Base-by-base conservation (phyloP, 2,329 filamentous ascomycete species). In the Colletotrichum sp. region DNA sequence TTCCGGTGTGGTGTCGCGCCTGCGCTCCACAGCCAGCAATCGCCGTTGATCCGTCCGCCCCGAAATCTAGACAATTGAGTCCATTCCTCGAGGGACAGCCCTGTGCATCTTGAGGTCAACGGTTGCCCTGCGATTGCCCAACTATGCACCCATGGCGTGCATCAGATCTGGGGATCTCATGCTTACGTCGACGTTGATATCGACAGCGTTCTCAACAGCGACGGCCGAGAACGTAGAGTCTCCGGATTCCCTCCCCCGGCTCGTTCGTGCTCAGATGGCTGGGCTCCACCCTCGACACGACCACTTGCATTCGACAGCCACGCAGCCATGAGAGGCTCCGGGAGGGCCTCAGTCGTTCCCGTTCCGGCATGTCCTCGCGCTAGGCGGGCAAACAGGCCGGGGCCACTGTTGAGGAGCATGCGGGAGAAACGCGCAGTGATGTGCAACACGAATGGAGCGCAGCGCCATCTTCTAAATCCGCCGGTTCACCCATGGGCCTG, bases 291-390 rank as follows among this genome's bases (percentile, higher is more conserved):
- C 21, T 36, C 12, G 52, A n/a, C 16, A 55, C 32, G 32, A 43
- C 30, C 24, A 61, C 68, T 72, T 67, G 48, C 68, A 32, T 30
- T 67, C 72, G 61, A 61, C 30, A 75, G 28, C 43, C 43, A 55
- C 48, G 60, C 60, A 63, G 68, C 72, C 48, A 63, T 60, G 43
- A 67, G 72, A 75, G 72, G 72, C 72, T 75, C 72, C 68, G 68
- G 72, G 72, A 72, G 67, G 72, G 55, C 52, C 72, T 75, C 61
- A 67, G 18, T 67, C 34, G 43, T 68, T 66, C 64, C 71, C 28
- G 34, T 74, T 75, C 21, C 55, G 63, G 64, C 72, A 75, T 75
- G 73, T 75, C 73, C 70, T 75, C 43, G 70, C 73, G 73, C 73
- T 65, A 73, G 64, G 61, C 55, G 36, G 64, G 43, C 58, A 21